A percentile compares a stretch with the other conserved stretches of the same genome.
These are phyloP conservation scores for Lachancea fermentati DNA, from an alignment of 805 yeast species.

Conservation along the genomic window DNA sequence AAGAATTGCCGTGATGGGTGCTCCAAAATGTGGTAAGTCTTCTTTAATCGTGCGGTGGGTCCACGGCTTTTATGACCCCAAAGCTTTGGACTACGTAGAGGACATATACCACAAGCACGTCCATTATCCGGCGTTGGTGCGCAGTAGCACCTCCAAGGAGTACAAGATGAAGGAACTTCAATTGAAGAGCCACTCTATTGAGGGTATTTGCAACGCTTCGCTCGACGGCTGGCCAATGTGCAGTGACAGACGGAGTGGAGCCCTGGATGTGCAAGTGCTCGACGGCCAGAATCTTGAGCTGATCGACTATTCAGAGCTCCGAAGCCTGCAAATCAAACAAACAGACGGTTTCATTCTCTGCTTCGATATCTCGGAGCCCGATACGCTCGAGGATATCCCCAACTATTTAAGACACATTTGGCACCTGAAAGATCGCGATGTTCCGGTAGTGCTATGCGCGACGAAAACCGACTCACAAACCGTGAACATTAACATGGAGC, in stretches of 20 bases:
- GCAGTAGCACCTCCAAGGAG: neutral
- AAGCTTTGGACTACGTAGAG: constrained; percentile 8
- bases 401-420: constrained; percentile 18
- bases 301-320: constrained; percentile 21
- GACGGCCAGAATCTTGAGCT: constrained; percentile 20
- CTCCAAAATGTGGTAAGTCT: constrained; percentile 22
- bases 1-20: constrained; percentile 26
- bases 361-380: constrained; percentile 19
- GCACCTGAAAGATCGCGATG: constrained; percentile 16
- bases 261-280: constrained; percentile 20
- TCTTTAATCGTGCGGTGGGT: constrained; percentile 22
- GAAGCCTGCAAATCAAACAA: constrained; percentile 23
- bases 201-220: neutral
- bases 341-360: constrained; percentile 29
- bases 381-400: constrained; percentile 19
- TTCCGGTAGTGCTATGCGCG: constrained; percentile 20
- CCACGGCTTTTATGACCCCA: constrained; percentile 8
- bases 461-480: constrained; percentile 17
- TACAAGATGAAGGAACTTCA: neutral
- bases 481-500: constrained; percentile 12
- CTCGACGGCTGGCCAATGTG: constrained; percentile 1
- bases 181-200: neutral
- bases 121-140: constrained; percentile 1
- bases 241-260: neutral
- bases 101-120: constrained; percentile 18